Evolutionary conservation across 495 filamentous ascomycete genomes (phyloP), one percentile per base, ranked within the genome.

Genomic region (Stereocaulon alpinum): DNA sequence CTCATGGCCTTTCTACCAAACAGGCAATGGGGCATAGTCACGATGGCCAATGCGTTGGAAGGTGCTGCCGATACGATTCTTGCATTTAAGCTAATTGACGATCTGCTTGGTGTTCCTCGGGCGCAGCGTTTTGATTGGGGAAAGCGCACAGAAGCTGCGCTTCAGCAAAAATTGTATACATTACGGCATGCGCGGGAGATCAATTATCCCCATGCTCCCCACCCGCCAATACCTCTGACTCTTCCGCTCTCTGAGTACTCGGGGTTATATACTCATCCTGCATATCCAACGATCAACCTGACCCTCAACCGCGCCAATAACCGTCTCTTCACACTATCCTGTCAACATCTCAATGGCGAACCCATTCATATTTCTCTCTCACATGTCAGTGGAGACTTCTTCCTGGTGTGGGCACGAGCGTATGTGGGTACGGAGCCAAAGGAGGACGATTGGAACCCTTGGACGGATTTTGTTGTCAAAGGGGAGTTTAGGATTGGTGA

Each of bases 1-100:
- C 60, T 73, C 43, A 68, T 82, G 3, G 70, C 70, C 15, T 78
- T 77, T 59, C 56, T 82, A 22, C 79, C 79, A 0, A 68, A 68
- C 6, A 61, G 71, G 29, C 58, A 71, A 7, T 82, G 69, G 48
- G 78, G 76, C 0, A 68, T 79, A 12, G 72, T 73, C 0, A 65
- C 72, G 24, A 70, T 82, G 66, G 74, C 63, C 1, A 82, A 82
- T 54, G 72, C 74, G 11, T 69, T 61, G 14, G 20, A 65, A 24
- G 69, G 71, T 55, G 18, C 37, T 9, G 64, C 65, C 5, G 66
- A 70, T 20, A 27, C 54, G n/a, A 66, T 64, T 18, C 45, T 78
- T 18, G 63, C 69, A 20, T 74, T 66, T 62, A 61, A 71, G 53
- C 62, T 79, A n/a, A 57, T 80, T 7, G 68, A 79, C 55, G 69